phyloP scores from a whole-genome alignment of 2,329 filamentous ascomycete genomes.

The Talaromyces islandicus region DNA sequence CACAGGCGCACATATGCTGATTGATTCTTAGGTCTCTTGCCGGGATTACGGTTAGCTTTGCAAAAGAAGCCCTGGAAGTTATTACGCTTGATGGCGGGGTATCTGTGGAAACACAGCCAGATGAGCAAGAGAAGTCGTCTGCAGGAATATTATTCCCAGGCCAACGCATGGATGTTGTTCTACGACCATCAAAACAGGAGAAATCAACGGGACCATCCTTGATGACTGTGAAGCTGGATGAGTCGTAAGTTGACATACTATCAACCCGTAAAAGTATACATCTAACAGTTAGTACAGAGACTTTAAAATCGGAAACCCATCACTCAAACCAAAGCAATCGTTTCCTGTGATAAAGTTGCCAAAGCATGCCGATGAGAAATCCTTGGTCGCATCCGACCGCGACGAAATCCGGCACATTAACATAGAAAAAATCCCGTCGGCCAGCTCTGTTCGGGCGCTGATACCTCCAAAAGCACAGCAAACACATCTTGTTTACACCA shows the following conservation, averaged over 20 bases:
- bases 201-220: conserved; percentile 11
- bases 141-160: conserved; percentile 40
- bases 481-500: conserved; percentile 42
- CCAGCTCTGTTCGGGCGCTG: conserved; percentile 19
- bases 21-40: conserved; percentile 28
- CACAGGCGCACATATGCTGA: neutral
- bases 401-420: conserved; percentile 13
- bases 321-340: conserved; percentile 32
- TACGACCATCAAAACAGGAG: conserved; percentile 16
- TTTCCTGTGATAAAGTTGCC: conserved; percentile 23
- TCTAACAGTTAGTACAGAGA: conserved; percentile 19
- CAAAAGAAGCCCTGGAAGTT: conserved; percentile 23
- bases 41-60: conserved; percentile 32
- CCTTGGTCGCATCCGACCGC: neutral
- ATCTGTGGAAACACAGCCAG: conserved; percentile 19
- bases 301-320: conserved; percentile 42
- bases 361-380: neutral
- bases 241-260: conserved; percentile 23
- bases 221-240: conserved; percentile 29
- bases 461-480: conserved; percentile 28
- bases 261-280: conserved; percentile 3
- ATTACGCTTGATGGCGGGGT: conserved; percentile 40
- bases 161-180: conserved; percentile 39
- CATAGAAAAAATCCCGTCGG: conserved; percentile 21
- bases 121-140: conserved; percentile 19